These are phyloP conservation scores for Kentomonas sorsogonicus DNA, from an alignment of 208 protist genomes.

Conservation along the genomic window DNA sequence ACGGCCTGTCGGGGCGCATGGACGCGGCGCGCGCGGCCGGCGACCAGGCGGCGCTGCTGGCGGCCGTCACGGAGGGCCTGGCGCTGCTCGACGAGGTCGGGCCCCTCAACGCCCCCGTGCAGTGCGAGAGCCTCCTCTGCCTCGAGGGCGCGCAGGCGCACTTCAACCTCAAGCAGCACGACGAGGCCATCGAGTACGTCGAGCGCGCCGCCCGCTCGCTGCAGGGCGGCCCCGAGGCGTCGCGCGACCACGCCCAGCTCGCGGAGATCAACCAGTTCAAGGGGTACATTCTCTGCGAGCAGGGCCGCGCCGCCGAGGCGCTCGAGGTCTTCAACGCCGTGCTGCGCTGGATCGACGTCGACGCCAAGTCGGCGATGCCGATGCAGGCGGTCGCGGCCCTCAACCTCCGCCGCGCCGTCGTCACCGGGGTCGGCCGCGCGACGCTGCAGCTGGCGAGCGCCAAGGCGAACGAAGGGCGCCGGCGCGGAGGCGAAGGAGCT, in stretches of 20 bases:
- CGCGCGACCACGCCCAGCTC: slow-evolving; percentile 69
- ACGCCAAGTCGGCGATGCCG: slow-evolving; percentile 72
- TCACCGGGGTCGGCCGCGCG: slow-evolving; percentile 68
- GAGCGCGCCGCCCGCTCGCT: slow-evolving; percentile 44
- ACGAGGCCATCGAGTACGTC: slow-evolving; percentile 38
- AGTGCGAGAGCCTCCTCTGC: slow-evolving; percentile 77
- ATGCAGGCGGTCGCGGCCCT: slow-evolving; percentile 85
- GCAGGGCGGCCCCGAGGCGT: slow-evolving; percentile 26
- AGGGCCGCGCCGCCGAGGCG: slow-evolving; percentile 41
- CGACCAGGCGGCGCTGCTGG: slow-evolving; percentile 37
- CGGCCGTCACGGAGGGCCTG: slow-evolving; percentile 45
- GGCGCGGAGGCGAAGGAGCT: slow-evolving; percentile 40
- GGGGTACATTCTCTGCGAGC: slow-evolving; percentile 50
- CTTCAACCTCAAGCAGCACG: slow-evolving; percentile 59
- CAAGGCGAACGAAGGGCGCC: slow-evolving; percentile 23
- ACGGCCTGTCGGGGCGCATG: slow-evolving; percentile 53
- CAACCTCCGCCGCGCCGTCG: slow-evolving; percentile 72
- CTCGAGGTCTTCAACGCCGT: slow-evolving; percentile 59
- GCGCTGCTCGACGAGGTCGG: slow-evolving; percentile 67
- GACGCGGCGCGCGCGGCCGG: slow-evolving; percentile 30
- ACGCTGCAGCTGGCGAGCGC: slow-evolving; percentile 28
- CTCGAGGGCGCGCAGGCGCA: slow-evolving; percentile 85
- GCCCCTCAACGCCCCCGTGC: slow-evolving; percentile 62
- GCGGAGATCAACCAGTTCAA: slow-evolving; percentile 76
- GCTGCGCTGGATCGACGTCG: slow-evolving; percentile 80